Conservation (phyloP, 2,329 filamentous ascomycete species). For the Myrmaecium sp. region DNA sequence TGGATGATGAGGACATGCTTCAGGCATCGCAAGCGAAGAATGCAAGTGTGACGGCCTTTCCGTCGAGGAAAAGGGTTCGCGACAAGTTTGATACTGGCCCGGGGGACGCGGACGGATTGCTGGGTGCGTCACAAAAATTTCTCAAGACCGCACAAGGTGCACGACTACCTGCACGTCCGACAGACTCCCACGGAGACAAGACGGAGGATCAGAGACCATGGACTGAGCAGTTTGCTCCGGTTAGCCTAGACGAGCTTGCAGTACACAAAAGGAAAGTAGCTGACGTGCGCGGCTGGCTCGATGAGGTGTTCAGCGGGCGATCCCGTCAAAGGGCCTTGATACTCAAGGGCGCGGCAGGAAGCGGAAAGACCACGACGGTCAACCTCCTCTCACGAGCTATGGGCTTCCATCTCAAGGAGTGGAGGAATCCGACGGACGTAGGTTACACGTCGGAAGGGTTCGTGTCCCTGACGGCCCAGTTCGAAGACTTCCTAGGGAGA, state of each 20-base stretch:
- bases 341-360: conserved; percentile 78
- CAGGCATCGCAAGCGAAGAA: conserved; percentile 2
- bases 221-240: conserved; percentile 70
- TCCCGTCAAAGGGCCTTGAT: conserved; percentile 55
- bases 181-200: conserved; percentile 9
- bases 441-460: conserved; percentile 44
- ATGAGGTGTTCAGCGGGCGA: conserved; percentile 49
- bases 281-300: conserved; percentile 72
- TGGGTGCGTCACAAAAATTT: conserved; percentile 27
- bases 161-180: conserved; percentile 13
- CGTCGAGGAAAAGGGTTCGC: conserved; percentile 13
- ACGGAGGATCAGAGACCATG: conserved; percentile 54
- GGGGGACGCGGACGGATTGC: conserved; percentile 8
- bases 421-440: conserved; percentile 64
- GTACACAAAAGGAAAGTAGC: conserved; percentile 90
- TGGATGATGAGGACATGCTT: conserved; percentile 12
- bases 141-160: conserved; percentile 20
- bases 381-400: conserved; percentile 62
- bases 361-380: conserved; percentile 82
- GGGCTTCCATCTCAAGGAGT: conserved; percentile 65
- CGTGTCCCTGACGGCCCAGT: conserved; percentile 58
- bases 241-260: conserved; percentile 63
- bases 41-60: conserved; percentile 8
- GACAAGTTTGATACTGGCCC: conserved; percentile 6
- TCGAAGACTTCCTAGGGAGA: conserved; percentile 79